These are phyloP conservation scores for Eucalyptus rudis DNA, from an alignment of 345 rosid genomes.

Conservation along the genomic window DNA sequence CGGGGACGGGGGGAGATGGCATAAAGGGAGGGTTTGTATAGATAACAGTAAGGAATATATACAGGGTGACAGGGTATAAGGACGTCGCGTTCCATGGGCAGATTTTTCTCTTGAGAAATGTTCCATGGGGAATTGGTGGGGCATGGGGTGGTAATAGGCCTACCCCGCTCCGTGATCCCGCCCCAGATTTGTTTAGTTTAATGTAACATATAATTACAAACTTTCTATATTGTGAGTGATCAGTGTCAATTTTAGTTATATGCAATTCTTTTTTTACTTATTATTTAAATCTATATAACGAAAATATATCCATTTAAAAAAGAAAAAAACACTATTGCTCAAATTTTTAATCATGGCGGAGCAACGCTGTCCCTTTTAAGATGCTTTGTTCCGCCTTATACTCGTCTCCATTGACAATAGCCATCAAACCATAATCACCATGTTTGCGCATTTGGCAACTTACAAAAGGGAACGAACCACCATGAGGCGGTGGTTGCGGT, in stretches of 20 bases:
- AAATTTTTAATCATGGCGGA: fast-evolving
- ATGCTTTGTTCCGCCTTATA: background rate
- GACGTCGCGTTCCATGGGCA: fast-evolving
- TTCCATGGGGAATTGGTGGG: background rate
- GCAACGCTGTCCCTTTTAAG: background rate
- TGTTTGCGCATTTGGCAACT: background rate
- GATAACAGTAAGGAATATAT: no score
- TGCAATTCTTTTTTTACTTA: background rate
- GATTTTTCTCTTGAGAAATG: background rate
- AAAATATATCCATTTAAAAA: background rate
- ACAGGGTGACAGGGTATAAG: fast-evolving
- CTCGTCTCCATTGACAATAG: background rate
- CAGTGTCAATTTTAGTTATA: background rate
- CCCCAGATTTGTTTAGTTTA: background rate
- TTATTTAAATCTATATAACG: background rate
- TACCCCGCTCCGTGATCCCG: fast-evolving
- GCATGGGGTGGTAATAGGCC: background rate
- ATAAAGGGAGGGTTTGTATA: background rate
- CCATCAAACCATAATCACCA: background rate
- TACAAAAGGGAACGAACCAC: background rate
- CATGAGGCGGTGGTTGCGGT: background rate
- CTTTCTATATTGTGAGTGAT: background rate
- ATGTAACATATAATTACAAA: background rate
- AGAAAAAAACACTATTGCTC: background rate
- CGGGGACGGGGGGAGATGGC: no score